These are phyloP conservation scores for Cadophora gregata DNA, from an alignment of 2,329 filamentous ascomycete genomes.

Conservation along the genomic window DNA sequence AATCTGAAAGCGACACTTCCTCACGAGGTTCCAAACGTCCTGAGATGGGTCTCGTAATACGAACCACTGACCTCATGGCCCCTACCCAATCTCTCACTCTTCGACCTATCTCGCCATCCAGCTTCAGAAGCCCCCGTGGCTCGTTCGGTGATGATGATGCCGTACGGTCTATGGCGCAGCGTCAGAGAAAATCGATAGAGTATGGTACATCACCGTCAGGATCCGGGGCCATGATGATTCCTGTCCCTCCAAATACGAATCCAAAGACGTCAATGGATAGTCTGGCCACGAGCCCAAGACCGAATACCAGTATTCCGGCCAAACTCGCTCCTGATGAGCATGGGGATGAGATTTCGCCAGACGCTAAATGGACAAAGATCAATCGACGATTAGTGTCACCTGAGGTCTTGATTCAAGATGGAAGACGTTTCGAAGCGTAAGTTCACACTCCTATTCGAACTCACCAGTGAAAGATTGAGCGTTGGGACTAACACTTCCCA, in stretches of 20 bases:
- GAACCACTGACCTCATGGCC: constrained; percentile 36
- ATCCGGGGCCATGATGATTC: constrained; percentile 27
- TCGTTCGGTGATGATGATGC: constrained; percentile 33
- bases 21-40: constrained; percentile 21
- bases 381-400: constrained; percentile 61
- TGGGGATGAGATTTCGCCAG: constrained; percentile 60
- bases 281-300: constrained; percentile 28
- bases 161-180: constrained; percentile 30
- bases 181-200: constrained; percentile 30
- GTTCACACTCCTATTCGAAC: constrained; percentile 5
- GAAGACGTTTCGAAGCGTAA: constrained; percentile 63
- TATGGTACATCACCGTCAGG: constrained; percentile 25
- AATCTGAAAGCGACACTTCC: constrained; percentile 24
- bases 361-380: constrained; percentile 66
- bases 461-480: neutral
- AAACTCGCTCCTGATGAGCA: constrained; percentile 60
- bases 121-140: constrained; percentile 32
- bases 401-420: constrained; percentile 60
- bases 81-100: constrained; percentile 32
- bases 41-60: constrained; percentile 33
- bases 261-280: constrained; percentile 22
- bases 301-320: constrained; percentile 11
- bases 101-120: constrained; percentile 31
- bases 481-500: constrained; percentile 18
- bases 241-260: constrained; percentile 28